Evolutionary conservation across 2,329 filamentous ascomycete genomes (phyloP).

Genomic region (Sphaerulina populicola): DNA sequence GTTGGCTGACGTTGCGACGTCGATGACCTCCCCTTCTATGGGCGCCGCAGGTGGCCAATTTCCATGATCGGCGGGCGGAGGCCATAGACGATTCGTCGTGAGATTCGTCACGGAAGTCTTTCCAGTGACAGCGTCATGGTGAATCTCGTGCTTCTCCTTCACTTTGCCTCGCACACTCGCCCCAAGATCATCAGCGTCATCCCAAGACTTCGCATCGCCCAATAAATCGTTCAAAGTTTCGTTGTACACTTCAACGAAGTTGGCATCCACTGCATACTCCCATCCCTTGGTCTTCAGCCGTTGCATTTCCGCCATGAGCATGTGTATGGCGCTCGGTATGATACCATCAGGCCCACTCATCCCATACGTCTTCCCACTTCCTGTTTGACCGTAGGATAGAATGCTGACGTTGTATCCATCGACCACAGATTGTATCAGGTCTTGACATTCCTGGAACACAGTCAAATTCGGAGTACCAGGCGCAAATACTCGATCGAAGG

Average conservation of each 20-base stretch:
- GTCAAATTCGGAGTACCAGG: slow-evolving; percentile 70
- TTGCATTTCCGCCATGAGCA: slow-evolving; percentile 85
- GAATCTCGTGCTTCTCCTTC: slow-evolving; percentile 80
- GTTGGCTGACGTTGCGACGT: slow-evolving; percentile 4
- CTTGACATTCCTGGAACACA: slow-evolving; percentile 92
- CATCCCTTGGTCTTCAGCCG: slow-evolving; percentile 83
- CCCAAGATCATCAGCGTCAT: slow-evolving; percentile 33
- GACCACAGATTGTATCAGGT: slow-evolving; percentile 89
- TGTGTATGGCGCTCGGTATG: slow-evolving; percentile 85
- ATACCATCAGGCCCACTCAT: slow-evolving; percentile 90
- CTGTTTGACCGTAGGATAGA: slow-evolving; percentile 96
- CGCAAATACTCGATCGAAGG: slow-evolving; percentile 87
- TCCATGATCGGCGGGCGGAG: slow-evolving; percentile 61
- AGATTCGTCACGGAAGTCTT: slow-evolving; percentile 76
- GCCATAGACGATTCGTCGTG: slow-evolving; percentile 66
- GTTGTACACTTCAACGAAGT: slow-evolving; percentile 96
- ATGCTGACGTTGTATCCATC: slow-evolving; percentile 99
- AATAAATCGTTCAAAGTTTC: slow-evolving; percentile 91
- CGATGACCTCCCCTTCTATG: slow-evolving; percentile 3
- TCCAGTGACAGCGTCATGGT: slow-evolving; percentile 73
- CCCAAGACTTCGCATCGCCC: slow-evolving; percentile 59
- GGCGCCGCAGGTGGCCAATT: slow-evolving; percentile 24
- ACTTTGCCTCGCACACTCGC: slow-evolving; percentile 26
- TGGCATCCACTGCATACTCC: slow-evolving; percentile 88
- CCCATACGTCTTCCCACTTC: slow-evolving; percentile 91